Base-by-base conservation (phyloP, 2,329 filamentous ascomycete genomes). In the Calonectria pseudoreteaudii region DNA sequence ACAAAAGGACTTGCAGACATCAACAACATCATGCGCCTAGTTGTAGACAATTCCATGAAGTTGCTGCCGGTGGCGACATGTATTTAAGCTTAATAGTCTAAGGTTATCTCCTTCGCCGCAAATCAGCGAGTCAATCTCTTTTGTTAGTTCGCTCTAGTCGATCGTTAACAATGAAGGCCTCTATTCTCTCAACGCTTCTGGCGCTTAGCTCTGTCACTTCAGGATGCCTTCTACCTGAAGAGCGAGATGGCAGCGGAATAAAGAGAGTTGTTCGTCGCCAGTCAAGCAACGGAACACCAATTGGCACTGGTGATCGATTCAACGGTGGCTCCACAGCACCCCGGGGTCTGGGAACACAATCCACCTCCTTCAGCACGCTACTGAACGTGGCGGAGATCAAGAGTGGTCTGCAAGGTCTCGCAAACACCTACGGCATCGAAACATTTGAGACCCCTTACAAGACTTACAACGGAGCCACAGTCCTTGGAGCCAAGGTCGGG, bases 341-440 rank as follows among this genome's bases (percentile, higher is more conserved):
- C 1, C 73, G 73, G 18, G 73, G 73, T 6, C 41, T 74, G 23
- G 73, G 75, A 89, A 91, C 64, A 88, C 86, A 84, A 91, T 90
- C 90, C 90, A 92, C 86, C 87, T 89, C 6, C 86, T 84, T 70
- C 85, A 86, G 77, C 66, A 74, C 70, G 18, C 44, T 74, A 23
- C 53, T 74, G 50, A 74, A 74, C 31, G 70, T 72, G 38, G 64
- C 64, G 7, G 73, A 74, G 70, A 70, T 74, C 66, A 70, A 66
- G 66, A 70, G 58, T 9, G 73, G 73, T 18, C 70, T 74, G 26
- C 60, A 70, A 58, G 70, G 65, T 30, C 70, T 74, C 41, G 66
- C 30, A 13, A 72, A 36, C 20, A 41, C 60, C 13, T 74, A 74
- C n/a, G 73, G 73, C 1, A 38, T 74, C 20, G 5, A 56, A 18